A percentile compares a stretch with the other conserved stretches of the same genome.
These are phyloP conservation scores for Ricinus communis DNA, from an alignment of 345 rosid species.

Conservation along the genomic window DNA sequence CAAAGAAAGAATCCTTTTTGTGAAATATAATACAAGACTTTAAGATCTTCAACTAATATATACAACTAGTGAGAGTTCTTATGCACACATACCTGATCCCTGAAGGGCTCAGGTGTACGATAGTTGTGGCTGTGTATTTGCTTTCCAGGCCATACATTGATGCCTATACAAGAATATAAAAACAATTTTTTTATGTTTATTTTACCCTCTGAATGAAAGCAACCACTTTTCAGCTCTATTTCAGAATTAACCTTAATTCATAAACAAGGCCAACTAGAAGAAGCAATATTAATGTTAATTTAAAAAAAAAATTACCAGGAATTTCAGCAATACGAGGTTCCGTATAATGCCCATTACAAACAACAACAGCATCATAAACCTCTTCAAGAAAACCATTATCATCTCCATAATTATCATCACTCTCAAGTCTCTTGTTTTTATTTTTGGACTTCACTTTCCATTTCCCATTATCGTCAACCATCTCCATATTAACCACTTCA, in stretches of 20 bases:
- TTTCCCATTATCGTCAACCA: conserved; percentile 19
- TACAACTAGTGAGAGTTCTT: too few species aligned
- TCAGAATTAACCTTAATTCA: too few species aligned
- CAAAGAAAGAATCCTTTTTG: too few species aligned
- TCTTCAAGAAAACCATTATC: conserved; percentile 31
- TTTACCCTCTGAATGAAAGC: too few species aligned
- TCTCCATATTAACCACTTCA: conserved; percentile 35
- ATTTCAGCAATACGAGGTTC: conserved; percentile 69
- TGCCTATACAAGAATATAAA: conserved; percentile 41
- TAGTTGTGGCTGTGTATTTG: conserved; percentile 86
- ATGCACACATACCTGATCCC: conserved; percentile 63
- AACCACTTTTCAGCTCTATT: too few species aligned
- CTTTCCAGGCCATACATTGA: conserved; percentile 76
- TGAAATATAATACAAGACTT: too few species aligned
- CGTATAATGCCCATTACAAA: conserved; percentile 66
- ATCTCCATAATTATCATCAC: not conserved
- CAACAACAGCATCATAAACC: conserved; percentile 68
- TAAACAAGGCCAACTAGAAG: too few species aligned
- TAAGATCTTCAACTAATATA: too few species aligned
- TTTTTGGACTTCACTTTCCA: conserved; percentile 54
- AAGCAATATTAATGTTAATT: too few species aligned
- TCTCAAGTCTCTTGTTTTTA: conserved; percentile 21
- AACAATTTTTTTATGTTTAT: too few species aligned
- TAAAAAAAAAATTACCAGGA: conserved; percentile 38
- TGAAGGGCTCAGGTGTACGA: conserved; percentile 58